These are phyloP conservation scores for Ensete glaucum DNA, from an alignment of 176 grass and related monocot species.

Conservation along the genomic window DNA sequence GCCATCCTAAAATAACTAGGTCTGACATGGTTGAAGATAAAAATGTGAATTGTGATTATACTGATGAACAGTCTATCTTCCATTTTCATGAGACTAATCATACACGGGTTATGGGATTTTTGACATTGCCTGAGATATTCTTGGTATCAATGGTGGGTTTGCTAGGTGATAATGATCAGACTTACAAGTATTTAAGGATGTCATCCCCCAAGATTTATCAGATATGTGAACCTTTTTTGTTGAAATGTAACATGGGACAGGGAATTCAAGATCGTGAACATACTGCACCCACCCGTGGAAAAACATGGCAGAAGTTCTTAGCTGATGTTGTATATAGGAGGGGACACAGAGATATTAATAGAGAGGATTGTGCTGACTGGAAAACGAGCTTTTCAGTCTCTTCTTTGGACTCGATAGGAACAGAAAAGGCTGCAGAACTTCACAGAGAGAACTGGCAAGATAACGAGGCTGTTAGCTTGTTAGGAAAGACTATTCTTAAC, in stretches of 20 bases:
- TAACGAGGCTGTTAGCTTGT: conserved; percentile 15
- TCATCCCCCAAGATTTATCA: conserved; percentile 19
- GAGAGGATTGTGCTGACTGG: conserved; percentile 24
- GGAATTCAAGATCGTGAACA: conserved; percentile 16
- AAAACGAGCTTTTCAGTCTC: conserved; percentile 11
- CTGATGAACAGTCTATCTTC: conserved; percentile 24
- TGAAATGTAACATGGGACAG: conserved; percentile 6
- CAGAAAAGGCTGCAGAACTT: background rate
- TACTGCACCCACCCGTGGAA: conserved; percentile 25
- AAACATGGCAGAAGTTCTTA: conserved; percentile 68
- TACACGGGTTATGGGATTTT: conserved; percentile 42
- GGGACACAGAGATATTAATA: conserved; percentile 21
- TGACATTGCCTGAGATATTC: conserved; percentile 79
- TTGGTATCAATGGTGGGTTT: conserved; percentile 77
- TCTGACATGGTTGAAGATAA: conserved; percentile 13
- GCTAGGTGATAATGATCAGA: conserved; percentile 65
- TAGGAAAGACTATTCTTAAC: conserved; percentile 28
- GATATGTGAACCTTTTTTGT: conserved; percentile 16
- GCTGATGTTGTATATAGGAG: conserved; percentile 41
- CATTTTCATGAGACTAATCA: conserved; percentile 31
- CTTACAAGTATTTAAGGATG: conserved; percentile 52
- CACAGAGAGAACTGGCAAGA: background rate
- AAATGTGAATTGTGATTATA: conserved; percentile 15
- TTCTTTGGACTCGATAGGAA: background rate
- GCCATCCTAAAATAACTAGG: conserved; percentile 4